Evolutionary conservation across 306 rosid species (phyloP).

Genomic region (Hippophae gyantsensis): DNA sequence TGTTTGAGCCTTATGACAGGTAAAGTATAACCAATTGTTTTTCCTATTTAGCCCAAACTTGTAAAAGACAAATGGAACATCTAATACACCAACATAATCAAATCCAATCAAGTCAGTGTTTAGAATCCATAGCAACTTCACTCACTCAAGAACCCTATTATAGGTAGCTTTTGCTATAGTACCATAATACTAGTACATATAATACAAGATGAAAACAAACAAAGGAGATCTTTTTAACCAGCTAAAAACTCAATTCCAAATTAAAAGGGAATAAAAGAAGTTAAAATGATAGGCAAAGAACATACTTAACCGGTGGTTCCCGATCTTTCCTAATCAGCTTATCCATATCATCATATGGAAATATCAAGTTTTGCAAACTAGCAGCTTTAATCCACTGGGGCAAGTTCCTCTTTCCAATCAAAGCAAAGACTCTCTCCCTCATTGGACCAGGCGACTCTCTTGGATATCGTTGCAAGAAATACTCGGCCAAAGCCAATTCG

Average conservation of each 20-base stretch:
- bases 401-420: conserved; percentile 75
- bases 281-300: conserved; percentile 6
- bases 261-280: not conserved
- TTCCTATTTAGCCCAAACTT: too few species aligned
- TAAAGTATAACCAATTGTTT: too few species aligned
- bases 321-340: conserved; percentile 64
- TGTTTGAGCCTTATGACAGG: too few species aligned
- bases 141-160: not conserved
- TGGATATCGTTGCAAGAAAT: conserved; percentile 85
- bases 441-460: conserved; percentile 95
- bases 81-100: too few species aligned
- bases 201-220: not conserved
- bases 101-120: not conserved
- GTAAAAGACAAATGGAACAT: too few species aligned
- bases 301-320: conserved; percentile 90
- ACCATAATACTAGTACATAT: not conserved
- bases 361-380: conserved; percentile 85
- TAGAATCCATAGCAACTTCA: not conserved
- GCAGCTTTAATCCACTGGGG: conserved; percentile 87
- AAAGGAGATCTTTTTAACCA: not conserved
- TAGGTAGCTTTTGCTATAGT: not conserved
- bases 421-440: conserved; percentile 86
- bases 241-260: not conserved
- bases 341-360: conserved; percentile 75
- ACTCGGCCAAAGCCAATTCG: conserved; percentile 69